These are phyloP conservation scores for Myxozyma nipponensis DNA, from an alignment of 805 yeast genomes.

Conservation along the genomic window DNA sequence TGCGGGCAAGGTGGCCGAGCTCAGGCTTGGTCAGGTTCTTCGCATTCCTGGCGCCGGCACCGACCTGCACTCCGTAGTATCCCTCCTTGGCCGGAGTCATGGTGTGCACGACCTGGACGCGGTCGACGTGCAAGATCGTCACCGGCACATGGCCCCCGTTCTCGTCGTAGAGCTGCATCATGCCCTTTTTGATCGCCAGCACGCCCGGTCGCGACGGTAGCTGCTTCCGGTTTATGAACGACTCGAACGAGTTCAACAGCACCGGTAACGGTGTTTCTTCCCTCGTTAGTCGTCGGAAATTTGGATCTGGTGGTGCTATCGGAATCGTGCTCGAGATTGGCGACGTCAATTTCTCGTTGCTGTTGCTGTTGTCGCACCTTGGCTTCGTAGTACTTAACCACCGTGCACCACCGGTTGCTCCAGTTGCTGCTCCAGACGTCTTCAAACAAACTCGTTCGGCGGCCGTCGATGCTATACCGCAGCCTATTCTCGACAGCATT, in stretches of 20 bases:
- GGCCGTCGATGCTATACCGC: no score
- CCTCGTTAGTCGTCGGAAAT: constrained; percentile 3
- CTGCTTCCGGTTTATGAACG: constrained; percentile 66
- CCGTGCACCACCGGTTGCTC: not conserved
- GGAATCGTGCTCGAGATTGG: constrained; percentile 17
- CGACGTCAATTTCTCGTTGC: constrained; percentile 2
- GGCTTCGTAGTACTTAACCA: not conserved
- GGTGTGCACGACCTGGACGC: constrained; percentile 77
- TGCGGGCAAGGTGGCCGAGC: constrained; percentile 74
- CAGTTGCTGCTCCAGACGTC: not conserved
- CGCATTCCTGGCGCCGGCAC: constrained; percentile 66
- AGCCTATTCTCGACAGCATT: no score
- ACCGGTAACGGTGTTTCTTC: constrained; percentile 41
- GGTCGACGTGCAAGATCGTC: constrained; percentile 81
- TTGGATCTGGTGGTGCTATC: constrained; percentile 10
- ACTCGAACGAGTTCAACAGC: constrained; percentile 62
- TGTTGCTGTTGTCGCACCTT: not conserved
- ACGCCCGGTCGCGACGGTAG: constrained; percentile 78
- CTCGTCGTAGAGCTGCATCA: constrained; percentile 77
- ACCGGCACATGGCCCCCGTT: constrained; percentile 71
- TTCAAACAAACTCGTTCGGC: no score
- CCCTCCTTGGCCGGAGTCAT: constrained; percentile 74
- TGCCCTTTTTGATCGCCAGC: constrained; percentile 79
- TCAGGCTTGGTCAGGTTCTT: constrained; percentile 60
- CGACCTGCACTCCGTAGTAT: constrained; percentile 80